phyloP scores from a whole-genome alignment of 371 early-diverging fungal species.

The Choanephora cucurbitarum region DNA sequence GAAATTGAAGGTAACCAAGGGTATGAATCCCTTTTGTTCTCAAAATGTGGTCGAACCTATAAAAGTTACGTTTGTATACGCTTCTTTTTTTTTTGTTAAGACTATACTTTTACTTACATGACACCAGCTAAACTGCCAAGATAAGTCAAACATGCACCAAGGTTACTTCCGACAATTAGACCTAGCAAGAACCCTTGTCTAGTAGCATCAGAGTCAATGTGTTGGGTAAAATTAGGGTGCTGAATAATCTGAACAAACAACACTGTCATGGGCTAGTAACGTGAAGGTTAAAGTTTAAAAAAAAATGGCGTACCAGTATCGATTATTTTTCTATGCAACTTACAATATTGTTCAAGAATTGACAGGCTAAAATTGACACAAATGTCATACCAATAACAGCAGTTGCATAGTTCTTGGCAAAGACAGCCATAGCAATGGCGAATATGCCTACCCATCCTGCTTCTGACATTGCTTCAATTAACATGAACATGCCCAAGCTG shows the following conservation, averaged over 20 bases:
- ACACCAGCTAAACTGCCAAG: conserved; percentile 82
- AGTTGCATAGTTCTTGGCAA: conserved; percentile 56
- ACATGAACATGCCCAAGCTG: conserved; percentile 81
- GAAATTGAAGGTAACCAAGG: conserved; percentile 59
- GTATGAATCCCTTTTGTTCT: conserved; percentile 55
- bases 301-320: too few relatives aligned
- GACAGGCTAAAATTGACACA: conserved; percentile 70
- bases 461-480: conserved; percentile 68
- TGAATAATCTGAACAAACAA: conserved; percentile 71
- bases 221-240: conserved; percentile 59
- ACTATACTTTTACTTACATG: conserved; percentile 51
- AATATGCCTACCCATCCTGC: conserved; percentile 74
- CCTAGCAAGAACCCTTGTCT: conserved; percentile 69
- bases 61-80: neutral
- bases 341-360: conserved; percentile 75
- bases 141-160: conserved; percentile 78
- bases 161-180: conserved; percentile 73
- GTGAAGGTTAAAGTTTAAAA: too few relatives aligned
- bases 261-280: conserved; percentile 70
- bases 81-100: neutral
- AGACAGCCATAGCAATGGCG: conserved; percentile 55
- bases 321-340: too few relatives aligned
- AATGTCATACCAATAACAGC: conserved; percentile 67
- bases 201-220: conserved; percentile 32
- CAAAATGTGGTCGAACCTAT: conserved; percentile 62